Base-by-base conservation (phyloP, 495 filamentous ascomycete species). In the Penicillium herquei region DNA sequence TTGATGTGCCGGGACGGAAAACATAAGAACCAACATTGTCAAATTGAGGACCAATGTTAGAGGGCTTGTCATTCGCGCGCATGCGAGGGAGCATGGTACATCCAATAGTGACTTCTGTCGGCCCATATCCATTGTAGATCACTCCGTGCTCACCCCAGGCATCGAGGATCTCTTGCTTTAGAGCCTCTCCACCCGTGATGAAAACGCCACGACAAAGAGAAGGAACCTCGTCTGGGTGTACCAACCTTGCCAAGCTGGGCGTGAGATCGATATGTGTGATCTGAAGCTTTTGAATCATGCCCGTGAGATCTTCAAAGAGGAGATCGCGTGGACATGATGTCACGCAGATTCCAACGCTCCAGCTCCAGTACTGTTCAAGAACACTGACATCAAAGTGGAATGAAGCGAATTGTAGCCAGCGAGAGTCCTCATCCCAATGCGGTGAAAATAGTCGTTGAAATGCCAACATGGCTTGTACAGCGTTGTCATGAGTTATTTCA, bases 371-470 rank as follows among this genome's bases (percentile, higher is more conserved):
- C 59, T 93, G 90, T 66, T 96, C 91, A 13, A 94, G 74, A 6
- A 94, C 88, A 30, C 87, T 90, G 17, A 94, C 90, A 60, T 96
- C 90, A 55, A 96, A 96, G 65, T 93, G 90, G 51, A 92, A 88
- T 1, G 89, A 90, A 7, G 91, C 91, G 62, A 96, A 96, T 66
- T 96, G 90, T 12, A 96, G 74, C 84, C 88, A 94, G 44, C 84
- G 79, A 1, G 90, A 93, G 12, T 81, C 64, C 3, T 68, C 56
- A 55, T 84, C 77, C 90, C 90, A 52, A 59, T 71, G 63, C 55
- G 73, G 47, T 62, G 64, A 11, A 57, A 73, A 58, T 59, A 65
- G 31, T 60, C 72, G 64, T 72, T 76, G 55, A 50, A 80, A 80
- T 3, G 77, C 74, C 0, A 69, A 67, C 57, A 80, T 75, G 31